Base-by-base conservation (phyloP, 2,329 filamentous ascomycete species). In the Emmonsiellopsis sp. region DNA sequence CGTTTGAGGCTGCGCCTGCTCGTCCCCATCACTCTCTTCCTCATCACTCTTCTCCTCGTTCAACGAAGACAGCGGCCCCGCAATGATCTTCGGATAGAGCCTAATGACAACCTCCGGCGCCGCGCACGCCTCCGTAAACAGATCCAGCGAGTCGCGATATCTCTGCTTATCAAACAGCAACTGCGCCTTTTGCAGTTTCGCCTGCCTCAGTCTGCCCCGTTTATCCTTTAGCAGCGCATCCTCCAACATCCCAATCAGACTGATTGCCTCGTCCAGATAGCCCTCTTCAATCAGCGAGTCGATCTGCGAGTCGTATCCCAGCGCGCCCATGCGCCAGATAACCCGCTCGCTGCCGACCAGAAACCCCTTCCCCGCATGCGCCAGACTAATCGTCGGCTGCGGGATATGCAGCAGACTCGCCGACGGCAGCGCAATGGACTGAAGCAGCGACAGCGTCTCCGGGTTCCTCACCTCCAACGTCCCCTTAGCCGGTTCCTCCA, bases 321-420 rank as follows among this genome's bases (percentile, higher is more conserved):
- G 83, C 3, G 92, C 87, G 58, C 85, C 88, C 93, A 98, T 97
- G 61, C 93, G 86, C 93, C 93, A 98, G 39, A 98, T 87, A 36
- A 81, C 86, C 44, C 93, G 80, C 53, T 97, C 93, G 65, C 92
- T 96, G 17, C 86, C 86, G 50, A 97, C 90, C 55, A 97, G 80
- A 62, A 98, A 98, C 0, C 91, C 92, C 67, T 98, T 98, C 3
- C 88, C 93, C 0, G 90, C 91, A 71, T 98, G 93, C 0, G 92
- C 88, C n/a, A 98, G 76, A 64, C 92, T 95, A 58, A 92, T 86
- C 17, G 89, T 95, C 0, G 92, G 91, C 49, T 94, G 90, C 0
- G 91, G 89, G 31, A 97, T 93, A 67, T 97, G 89, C 54, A 98
- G 76, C 57, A 91, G 84, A 34, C 81, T 87, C 1, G 92, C 92